A percentile compares a stretch with the other conserved stretches of the same genome.
Evolutionary conservation across 371 early-diverging fungal genomes (phyloP).

Genomic region (Paraphysoderma sedebokerense): DNA sequence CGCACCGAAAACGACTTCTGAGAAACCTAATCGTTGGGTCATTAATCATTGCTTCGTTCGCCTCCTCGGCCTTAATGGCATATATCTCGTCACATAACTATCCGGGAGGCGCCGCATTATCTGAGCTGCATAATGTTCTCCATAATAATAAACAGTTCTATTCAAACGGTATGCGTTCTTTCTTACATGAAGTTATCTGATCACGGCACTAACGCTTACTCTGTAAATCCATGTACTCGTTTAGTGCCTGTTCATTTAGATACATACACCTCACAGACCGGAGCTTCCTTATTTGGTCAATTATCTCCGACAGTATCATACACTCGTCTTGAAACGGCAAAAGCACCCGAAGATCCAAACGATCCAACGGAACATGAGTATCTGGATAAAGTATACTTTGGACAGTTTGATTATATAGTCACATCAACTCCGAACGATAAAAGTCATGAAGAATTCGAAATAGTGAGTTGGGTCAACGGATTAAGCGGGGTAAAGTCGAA

Average conservation of each 20-base stretch:
- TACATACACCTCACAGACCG: conserved; percentile 65
- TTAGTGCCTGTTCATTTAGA: conserved; percentile 55
- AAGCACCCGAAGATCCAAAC: too few species aligned
- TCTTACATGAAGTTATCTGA: background rate
- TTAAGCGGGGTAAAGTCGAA: too few species aligned
- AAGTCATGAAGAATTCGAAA: too few species aligned
- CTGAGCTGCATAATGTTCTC: conserved; percentile 33
- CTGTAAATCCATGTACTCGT: background rate
- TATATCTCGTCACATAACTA: conserved; percentile 60
- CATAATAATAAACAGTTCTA: conserved; percentile 1
- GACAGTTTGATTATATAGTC: too few species aligned
- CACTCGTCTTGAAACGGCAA: too few species aligned
- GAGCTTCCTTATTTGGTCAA: conserved; percentile 60
- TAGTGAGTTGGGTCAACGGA: too few species aligned
- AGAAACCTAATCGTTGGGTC: conserved; percentile 8
- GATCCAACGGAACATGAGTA: too few species aligned
- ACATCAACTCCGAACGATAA: too few species aligned
- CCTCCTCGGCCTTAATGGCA: conserved; percentile 23
- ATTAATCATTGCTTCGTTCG: conserved; percentile 13
- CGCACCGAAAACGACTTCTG: conserved; percentile 1
- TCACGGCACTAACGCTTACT: background rate
- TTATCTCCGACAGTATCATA: too few species aligned
- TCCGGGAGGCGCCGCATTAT: conserved; percentile 72
- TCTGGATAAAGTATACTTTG: too few species aligned
- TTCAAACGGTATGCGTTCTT: background rate